Conservation (phyloP, 164 flowering plant genomes). For the Saururus chinensis region DNA sequence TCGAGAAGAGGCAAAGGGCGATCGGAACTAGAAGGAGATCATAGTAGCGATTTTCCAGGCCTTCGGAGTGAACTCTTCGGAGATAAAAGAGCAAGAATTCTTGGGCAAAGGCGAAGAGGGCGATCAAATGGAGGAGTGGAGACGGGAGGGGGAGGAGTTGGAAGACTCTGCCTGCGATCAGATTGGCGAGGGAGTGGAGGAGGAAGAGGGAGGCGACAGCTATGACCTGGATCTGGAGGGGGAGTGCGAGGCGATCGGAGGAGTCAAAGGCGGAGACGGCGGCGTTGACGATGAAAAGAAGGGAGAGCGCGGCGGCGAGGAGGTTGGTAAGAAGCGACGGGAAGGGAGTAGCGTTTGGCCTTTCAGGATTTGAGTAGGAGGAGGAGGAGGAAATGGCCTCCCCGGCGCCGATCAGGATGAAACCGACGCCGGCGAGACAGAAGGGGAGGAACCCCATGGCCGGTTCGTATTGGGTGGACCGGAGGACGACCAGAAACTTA, state of each 20-base stretch:
- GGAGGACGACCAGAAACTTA: too few relatives aligned
- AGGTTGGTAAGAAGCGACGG: constrained; percentile 14
- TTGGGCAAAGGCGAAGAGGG: constrained; percentile 56
- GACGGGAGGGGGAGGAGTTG: constrained; percentile 25
- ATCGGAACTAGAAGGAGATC: constrained; percentile 79
- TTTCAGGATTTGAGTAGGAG: not conserved
- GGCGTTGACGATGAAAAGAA: constrained; percentile 39
- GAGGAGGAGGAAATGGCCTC: constrained; percentile 31
- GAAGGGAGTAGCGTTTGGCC: constrained; percentile 10
- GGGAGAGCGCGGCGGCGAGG: constrained; percentile 23
- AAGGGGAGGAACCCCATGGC: constrained; percentile 52
- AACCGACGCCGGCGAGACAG: constrained; percentile 44
- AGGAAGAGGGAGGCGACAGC: constrained; percentile 49
- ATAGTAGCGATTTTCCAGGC: constrained; percentile 82
- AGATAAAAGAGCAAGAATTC: constrained; percentile 71
- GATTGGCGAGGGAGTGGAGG: constrained; percentile 37
- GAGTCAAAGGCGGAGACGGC: constrained; percentile 37
- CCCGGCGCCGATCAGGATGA: constrained; percentile 50
- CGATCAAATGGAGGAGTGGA: constrained; percentile 29
- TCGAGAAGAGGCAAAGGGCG: constrained; percentile 43
- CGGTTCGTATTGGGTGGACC: not conserved
- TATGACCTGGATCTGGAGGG: constrained; percentile 49
- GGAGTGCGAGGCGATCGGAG: constrained; percentile 50
- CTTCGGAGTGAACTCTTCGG: constrained; percentile 54
- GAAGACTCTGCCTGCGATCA: constrained; percentile 10